A percentile compares a stretch with the other conserved stretches of the same genome.
phyloP scores from a whole-genome alignment of 345 rosid species.

The Linum tenue region DNA sequence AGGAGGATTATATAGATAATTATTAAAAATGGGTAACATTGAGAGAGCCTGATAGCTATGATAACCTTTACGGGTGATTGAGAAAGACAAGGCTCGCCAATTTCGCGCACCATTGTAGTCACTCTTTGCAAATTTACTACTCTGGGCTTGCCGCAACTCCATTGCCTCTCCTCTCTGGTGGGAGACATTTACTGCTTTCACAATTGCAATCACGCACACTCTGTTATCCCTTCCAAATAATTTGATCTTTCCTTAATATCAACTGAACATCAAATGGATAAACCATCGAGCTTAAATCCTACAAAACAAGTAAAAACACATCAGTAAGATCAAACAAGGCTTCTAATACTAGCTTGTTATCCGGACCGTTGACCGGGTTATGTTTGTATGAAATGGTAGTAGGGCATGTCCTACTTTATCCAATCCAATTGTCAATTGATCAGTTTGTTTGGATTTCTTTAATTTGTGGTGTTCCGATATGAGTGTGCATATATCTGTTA shows the following conservation, averaged over 20 bases:
- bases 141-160: conserved; percentile 59
- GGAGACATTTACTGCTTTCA: conserved; percentile 49
- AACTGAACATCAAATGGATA: background rate
- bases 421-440: too few relatives aligned
- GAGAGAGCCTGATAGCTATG: conserved; percentile 37
- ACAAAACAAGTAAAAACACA: background rate
- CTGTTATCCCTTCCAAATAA: conserved; percentile 4
- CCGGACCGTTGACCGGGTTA: too few relatives aligned
- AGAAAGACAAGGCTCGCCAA: conserved; percentile 77
- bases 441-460: too few relatives aligned
- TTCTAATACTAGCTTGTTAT: too few relatives aligned
- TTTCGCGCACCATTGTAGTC: conserved; percentile 61
- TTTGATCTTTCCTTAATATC: background rate
- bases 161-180: conserved; percentile 43
- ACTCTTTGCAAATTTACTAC: conserved; percentile 61
- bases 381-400: too few relatives aligned
- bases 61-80: conserved; percentile 72
- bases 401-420: too few relatives aligned
- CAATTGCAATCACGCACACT: background rate
- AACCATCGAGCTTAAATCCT: background rate
- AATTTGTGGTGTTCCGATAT: too few relatives aligned
- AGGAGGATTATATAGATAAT: too few relatives aligned
- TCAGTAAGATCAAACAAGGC: background rate
- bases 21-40: background rate
- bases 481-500: too few relatives aligned